A percentile compares a stretch with the other conserved stretches of the same genome.
Evolutionary conservation across 2,329 filamentous ascomycete genomes (phyloP).

Genomic region (Diaporthe destruens): DNA sequence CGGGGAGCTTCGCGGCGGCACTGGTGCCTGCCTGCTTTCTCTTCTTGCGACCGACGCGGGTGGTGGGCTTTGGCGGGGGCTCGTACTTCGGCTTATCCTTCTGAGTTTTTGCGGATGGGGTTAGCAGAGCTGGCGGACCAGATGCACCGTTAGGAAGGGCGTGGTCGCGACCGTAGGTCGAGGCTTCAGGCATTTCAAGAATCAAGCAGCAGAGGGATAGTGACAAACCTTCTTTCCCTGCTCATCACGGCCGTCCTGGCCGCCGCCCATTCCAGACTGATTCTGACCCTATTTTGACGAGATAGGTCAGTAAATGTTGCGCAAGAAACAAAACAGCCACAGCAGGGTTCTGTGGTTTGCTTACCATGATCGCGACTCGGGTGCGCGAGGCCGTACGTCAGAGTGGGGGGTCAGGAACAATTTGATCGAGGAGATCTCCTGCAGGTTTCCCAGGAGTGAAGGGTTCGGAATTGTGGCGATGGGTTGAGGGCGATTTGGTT

Average conservation of each 20-base stretch:
- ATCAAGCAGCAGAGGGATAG: neutral
- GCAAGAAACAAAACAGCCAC: slow-evolving; percentile 12
- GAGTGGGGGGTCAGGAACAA: neutral
- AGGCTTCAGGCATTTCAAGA: slow-evolving; percentile 16
- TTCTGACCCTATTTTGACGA: slow-evolving; percentile 76
- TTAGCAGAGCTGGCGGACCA: slow-evolving; percentile 38
- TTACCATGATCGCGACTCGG: slow-evolving; percentile 47
- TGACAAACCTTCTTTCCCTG: slow-evolving; percentile 90
- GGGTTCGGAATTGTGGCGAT: neutral
- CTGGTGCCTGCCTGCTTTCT: slow-evolving; percentile 94
- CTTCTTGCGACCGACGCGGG: slow-evolving; percentile 98
- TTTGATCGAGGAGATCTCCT: neutral
- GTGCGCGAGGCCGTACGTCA: slow-evolving; percentile 2
- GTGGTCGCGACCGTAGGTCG: slow-evolving; percentile 13
- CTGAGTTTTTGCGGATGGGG: slow-evolving; percentile 59
- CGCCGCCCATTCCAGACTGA: slow-evolving; percentile 86
- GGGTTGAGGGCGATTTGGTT: neutral
- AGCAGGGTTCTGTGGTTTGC: slow-evolving; percentile 24
- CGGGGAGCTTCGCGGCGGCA: slow-evolving; percentile 93
- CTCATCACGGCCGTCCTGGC: slow-evolving; percentile 81
- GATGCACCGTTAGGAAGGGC: slow-evolving; percentile 34
- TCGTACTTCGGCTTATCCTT: slow-evolving; percentile 99
- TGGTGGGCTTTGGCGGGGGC: slow-evolving; percentile 95
- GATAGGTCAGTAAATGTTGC: slow-evolving; percentile 28
- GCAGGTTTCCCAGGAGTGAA: neutral